These are phyloP conservation scores for Lomentospora prolificans DNA, from an alignment of 2,329 filamentous ascomycete species.

Conservation along the genomic window DNA sequence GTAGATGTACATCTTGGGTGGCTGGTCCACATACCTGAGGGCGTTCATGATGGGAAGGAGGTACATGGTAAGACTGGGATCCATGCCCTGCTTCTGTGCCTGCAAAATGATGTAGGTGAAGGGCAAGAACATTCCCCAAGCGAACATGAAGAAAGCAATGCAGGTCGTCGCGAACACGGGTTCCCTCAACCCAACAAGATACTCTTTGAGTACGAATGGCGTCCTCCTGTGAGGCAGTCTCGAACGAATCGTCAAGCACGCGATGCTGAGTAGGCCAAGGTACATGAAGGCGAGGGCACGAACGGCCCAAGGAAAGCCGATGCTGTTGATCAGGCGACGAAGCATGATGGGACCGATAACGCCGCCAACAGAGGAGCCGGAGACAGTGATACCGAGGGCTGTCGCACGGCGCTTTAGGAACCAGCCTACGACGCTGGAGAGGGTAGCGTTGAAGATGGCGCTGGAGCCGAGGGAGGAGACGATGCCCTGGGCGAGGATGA, in stretches of 20 bases:
- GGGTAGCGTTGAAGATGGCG: conserved; percentile 31
- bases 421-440: conserved; percentile 37
- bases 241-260: conserved; percentile 26
- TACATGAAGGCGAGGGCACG: conserved; percentile 37
- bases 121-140: conserved; percentile 43
- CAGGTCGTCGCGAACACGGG: conserved; percentile 32
- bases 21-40: conserved; percentile 26
- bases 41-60: conserved; percentile 48
- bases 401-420: conserved; percentile 41
- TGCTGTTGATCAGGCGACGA: conserved; percentile 37
- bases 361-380: conserved; percentile 45
- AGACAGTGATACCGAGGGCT: conserved; percentile 42
- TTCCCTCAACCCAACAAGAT: conserved; percentile 36
- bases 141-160: conserved; percentile 42
- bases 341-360: conserved; percentile 52
- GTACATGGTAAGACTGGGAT: conserved; percentile 31
- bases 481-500: conserved; percentile 32
- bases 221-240: conserved; percentile 34
- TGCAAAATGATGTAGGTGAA: conserved; percentile 44
- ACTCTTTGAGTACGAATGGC: conserved; percentile 36
- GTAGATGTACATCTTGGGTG: neutral
- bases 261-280: conserved; percentile 24
- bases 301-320: conserved; percentile 40
- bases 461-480: conserved; percentile 30
- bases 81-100: conserved; percentile 33